Conservation (phyloP, 441 rosid genomes). For the Euphorbia neoarborescens region DNA sequence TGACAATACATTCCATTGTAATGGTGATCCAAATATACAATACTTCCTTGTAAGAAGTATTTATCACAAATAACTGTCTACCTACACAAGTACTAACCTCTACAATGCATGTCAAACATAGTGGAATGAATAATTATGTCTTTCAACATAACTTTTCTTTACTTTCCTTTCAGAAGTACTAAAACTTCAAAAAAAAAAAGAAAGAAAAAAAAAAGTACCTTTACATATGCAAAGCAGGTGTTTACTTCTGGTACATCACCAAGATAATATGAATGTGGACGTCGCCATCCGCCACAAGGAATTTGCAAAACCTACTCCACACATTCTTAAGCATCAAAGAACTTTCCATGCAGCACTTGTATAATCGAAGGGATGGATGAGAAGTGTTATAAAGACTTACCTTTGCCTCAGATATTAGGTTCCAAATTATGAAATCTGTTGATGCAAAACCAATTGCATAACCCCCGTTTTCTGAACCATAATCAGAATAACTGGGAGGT, state of each 20-base stretch:
- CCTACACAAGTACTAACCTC: background rate
- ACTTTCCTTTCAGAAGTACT: background rate
- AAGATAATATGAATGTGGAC: slow-evolving; percentile 77
- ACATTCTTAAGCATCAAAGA: slow-evolving; percentile 20
- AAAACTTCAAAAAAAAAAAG: slow-evolving; percentile 8
- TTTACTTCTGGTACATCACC: slow-evolving; percentile 65
- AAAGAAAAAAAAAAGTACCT: slow-evolving; percentile 57
- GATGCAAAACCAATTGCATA: slow-evolving; percentile 92
- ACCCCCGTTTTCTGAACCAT: slow-evolving; percentile 39
- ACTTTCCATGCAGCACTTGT: slow-evolving; percentile 5
- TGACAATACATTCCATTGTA: background rate
- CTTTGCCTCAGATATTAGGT: slow-evolving; percentile 65
- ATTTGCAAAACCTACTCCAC: slow-evolving; percentile 73
- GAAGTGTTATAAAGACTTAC: slow-evolving; percentile 27
- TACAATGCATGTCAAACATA: slow-evolving; percentile 1
- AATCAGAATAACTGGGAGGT: slow-evolving; percentile 25
- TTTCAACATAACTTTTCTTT: slow-evolving; percentile 4
- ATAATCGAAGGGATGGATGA: slow-evolving; percentile 4
- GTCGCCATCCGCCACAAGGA: slow-evolving; percentile 98
- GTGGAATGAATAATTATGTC: background rate
- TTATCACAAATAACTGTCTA: background rate
- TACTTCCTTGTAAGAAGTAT: background rate
- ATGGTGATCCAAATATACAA: background rate
- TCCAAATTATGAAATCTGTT: slow-evolving; percentile 77
- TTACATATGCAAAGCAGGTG: slow-evolving; percentile 78